A percentile compares a stretch with the other conserved stretches of the same genome.
Conservation (phyloP, 2,329 filamentous ascomycete species). For the Oidium heveae region DNA sequence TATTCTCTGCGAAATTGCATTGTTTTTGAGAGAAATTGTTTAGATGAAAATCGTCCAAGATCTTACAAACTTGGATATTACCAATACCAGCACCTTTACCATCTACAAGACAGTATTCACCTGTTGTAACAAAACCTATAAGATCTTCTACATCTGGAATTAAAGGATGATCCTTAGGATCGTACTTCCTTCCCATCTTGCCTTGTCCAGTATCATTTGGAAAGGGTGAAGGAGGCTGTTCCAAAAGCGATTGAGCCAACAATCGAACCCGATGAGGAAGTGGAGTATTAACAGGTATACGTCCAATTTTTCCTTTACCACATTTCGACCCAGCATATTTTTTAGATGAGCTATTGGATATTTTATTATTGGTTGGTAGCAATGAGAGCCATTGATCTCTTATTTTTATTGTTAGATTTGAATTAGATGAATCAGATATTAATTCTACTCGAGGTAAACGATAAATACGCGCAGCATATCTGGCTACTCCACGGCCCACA, state of each 20-base stretch:
- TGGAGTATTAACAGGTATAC: slow-evolving; percentile 12
- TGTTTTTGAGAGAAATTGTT: background rate
- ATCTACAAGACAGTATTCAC: slow-evolving; percentile 54
- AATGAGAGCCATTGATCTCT: slow-evolving; percentile 48
- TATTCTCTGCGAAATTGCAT: too few species aligned
- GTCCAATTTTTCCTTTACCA: slow-evolving; percentile 2
- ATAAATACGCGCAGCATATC: slow-evolving; percentile 58
- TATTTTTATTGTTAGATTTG: slow-evolving; percentile 17
- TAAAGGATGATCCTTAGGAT: slow-evolving; percentile 23
- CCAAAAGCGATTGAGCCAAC: slow-evolving; percentile 23
- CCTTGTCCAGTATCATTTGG: slow-evolving; percentile 7
- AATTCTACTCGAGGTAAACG: slow-evolving; percentile 27
- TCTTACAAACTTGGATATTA: slow-evolving; percentile 34
- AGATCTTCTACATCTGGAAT: slow-evolving; percentile 55
- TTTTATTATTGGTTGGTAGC: slow-evolving; percentile 11
- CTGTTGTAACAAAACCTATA: slow-evolving; percentile 74
- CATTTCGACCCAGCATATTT: too few species aligned
- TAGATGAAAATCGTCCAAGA: slow-evolving; percentile 17
- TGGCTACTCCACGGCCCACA: slow-evolving; percentile 42
- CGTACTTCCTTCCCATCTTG: slow-evolving; percentile 4
- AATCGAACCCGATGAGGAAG: slow-evolving; percentile 15
- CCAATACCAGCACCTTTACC: slow-evolving; percentile 57
- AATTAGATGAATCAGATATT: background rate
- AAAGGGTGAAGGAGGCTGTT: slow-evolving; percentile 18
- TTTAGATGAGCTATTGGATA: too few species aligned